Conservation (phyloP, 352 stramenopile genomes). For the Phytophthora kernoviae region DNA sequence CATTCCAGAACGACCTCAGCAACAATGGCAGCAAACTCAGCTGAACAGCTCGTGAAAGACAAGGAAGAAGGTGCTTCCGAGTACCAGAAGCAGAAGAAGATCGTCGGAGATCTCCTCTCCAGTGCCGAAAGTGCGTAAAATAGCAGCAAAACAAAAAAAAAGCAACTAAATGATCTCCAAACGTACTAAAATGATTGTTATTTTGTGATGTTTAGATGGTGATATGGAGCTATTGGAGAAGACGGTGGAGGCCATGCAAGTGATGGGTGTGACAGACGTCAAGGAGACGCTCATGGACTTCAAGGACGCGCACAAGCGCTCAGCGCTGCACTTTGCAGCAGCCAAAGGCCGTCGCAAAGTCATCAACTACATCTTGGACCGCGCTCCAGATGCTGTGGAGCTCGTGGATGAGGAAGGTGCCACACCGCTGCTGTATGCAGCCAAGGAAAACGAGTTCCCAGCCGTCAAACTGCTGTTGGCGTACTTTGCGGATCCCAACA, state of each 20-base stretch:
- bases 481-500: conserved; percentile 53
- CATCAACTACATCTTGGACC: conserved; percentile 71
- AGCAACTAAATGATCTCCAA: background rate
- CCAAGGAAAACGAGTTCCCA: conserved; percentile 80
- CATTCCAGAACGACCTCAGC: background rate
- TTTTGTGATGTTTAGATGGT: conserved; percentile 50
- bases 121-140: conserved; percentile 67
- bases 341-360: conserved; percentile 81
- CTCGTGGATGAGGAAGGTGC: conserved; percentile 73
- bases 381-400: conserved; percentile 61
- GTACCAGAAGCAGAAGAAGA: conserved; percentile 82
- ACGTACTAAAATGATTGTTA: conserved; percentile 2
- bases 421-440: conserved; percentile 70
- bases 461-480: conserved; percentile 70
- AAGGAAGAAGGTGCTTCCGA: conserved; percentile 69
- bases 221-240: conserved; percentile 72
- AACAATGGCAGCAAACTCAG: conserved; percentile 34
- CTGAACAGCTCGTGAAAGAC: conserved; percentile 37
- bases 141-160: background rate
- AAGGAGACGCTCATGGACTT: conserved; percentile 72
- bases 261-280: conserved; percentile 62
- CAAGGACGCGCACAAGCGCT: conserved; percentile 84
- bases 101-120: conserved; percentile 73
- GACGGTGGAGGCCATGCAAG: conserved; percentile 60
- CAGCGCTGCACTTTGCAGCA: conserved; percentile 79